Conservation (phyloP, 768 basidiomycete genomes). For the Artomyces pyxidatus region DNA sequence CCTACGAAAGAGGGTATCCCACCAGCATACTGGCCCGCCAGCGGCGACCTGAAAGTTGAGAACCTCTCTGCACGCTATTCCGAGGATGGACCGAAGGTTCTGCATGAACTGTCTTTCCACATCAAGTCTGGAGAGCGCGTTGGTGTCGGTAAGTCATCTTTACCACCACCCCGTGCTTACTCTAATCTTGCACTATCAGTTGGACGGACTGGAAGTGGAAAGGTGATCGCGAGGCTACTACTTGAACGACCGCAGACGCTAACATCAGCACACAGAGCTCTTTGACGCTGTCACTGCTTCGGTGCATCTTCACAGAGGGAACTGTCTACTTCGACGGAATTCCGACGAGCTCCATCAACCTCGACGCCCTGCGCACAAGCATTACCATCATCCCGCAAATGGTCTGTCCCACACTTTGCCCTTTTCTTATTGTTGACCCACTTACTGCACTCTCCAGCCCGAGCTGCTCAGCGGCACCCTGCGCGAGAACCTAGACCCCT, state of each 20-base stretch:
- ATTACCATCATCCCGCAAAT: conserved; percentile 56
- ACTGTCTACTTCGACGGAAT: conserved; percentile 44
- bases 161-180: not conserved
- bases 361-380: conserved; percentile 42
- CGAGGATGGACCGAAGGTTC: conserved; percentile 45
- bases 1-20: conserved; percentile 35
- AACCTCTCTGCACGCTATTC: conserved; percentile 44
- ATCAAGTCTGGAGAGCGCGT: conserved; percentile 51
- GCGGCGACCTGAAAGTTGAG: conserved; percentile 44
- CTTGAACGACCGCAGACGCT: too few relatives aligned
- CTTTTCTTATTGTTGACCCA: not conserved
- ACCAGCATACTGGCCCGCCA: conserved; percentile 58
- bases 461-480: conserved; percentile 49
- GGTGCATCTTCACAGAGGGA: conserved; percentile 47
- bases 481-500: conserved; percentile 55
- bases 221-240: conserved; percentile 30
- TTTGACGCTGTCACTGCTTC: conserved; percentile 43
- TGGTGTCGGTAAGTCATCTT: conserved; percentile 36
- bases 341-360: conserved; percentile 37
- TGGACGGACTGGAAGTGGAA: conserved; percentile 53
- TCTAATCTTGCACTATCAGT: conserved; percentile 25
- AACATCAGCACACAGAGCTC: too few relatives aligned
- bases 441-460: conserved; percentile 24
- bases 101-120: conserved; percentile 42
- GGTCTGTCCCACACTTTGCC: conserved; percentile 23